Evolutionary conservation across 2,329 filamentous ascomycete species (phyloP).

Genomic region (Aspergillus pseudoglaucus): DNA sequence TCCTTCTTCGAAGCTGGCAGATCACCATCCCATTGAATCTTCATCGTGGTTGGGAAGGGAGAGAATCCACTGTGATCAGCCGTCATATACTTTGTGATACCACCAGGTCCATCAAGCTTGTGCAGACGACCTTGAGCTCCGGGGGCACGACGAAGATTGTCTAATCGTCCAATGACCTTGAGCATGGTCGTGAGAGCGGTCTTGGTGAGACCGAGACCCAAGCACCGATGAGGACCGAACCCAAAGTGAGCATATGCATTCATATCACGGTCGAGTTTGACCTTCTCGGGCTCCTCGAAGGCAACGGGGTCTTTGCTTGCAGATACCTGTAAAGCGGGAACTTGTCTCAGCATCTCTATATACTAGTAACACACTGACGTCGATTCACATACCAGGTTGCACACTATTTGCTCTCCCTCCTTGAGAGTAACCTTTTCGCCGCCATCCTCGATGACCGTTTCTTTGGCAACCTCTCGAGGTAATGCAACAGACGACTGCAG

Average conservation of each 20-base stretch:
- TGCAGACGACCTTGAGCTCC: constrained; percentile 37
- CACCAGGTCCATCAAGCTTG: constrained; percentile 32
- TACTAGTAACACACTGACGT: not conserved
- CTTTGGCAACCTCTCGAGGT: constrained; percentile 28
- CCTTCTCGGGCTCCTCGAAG: constrained; percentile 36
- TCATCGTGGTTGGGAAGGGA: constrained; percentile 40
- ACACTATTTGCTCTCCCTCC: constrained; percentile 28
- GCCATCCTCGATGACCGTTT: constrained; percentile 29
- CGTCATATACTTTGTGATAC: constrained; percentile 39
- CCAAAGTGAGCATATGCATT: constrained; percentile 60
- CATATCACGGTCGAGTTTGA: constrained; percentile 58
- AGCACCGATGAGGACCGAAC: constrained; percentile 55
- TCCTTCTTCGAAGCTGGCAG: constrained; percentile 16
- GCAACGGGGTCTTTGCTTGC: constrained; percentile 30
- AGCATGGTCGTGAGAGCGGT: constrained; percentile 34
- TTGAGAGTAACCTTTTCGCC: constrained; percentile 27
- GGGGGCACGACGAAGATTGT: constrained; percentile 36
- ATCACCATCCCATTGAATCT: constrained; percentile 39
- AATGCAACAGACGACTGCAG: constrained; percentile 33
- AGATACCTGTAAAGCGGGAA: constrained; percentile 17
- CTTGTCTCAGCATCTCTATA: constrained; percentile 1
- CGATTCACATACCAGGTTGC: constrained; percentile 28
- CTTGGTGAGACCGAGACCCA: constrained; percentile 43
- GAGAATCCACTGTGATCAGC: constrained; percentile 37
- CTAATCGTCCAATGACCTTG: constrained; percentile 34